Base-by-base conservation (phyloP, 441 rosid genomes). In the Populus hybrid region DNA sequence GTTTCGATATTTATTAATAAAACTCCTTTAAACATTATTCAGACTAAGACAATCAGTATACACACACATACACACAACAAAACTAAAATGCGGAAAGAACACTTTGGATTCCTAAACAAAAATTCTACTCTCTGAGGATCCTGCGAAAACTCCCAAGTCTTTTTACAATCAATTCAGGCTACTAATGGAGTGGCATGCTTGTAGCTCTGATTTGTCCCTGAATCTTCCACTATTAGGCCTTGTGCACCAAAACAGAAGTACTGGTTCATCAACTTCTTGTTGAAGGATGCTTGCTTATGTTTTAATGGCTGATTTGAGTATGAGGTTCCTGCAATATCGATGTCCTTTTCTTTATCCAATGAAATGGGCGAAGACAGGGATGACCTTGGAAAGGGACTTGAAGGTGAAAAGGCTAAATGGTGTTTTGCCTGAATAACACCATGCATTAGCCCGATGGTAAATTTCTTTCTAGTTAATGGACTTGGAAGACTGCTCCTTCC, bases 211-310 rank as follows among this genome's bases (percentile, higher is more conserved):
- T 73, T 78, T 57, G 83, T 68, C 73, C 75, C 70, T 66, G 76
- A 79, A 78, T 83, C 90, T 50, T 88, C 90, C 57, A 85, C 86
- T 30, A 85, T 91, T 81, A 96, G 63, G 46, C 90, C 91, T 78
- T 86, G 85, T 72, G 95, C 93, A 10, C 99, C 91, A 24, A 92
- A 87, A 83, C 96, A 90, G 66, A 93, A 86, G 42, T 89, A 91
- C 78, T 81, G 88, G 81, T 93, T 90, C 96, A 96, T 86, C 82
- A 88, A 5, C 74, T 78, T 87, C 87, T 80, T 86, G 61, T 90
- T 73, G 9, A 86, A 23, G 6, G 90, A 86, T 80, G 50, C 71
- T 78, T 77, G 87, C 70, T 36, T 84, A 18, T 68, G 84, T 74
- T 81, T 77, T 67, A 76, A 73, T 65, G 71, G 30, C 66, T 30